Conservation (phyloP, 2,329 filamentous ascomycete species). For the Phaeosphaeriaceae sp. region DNA sequence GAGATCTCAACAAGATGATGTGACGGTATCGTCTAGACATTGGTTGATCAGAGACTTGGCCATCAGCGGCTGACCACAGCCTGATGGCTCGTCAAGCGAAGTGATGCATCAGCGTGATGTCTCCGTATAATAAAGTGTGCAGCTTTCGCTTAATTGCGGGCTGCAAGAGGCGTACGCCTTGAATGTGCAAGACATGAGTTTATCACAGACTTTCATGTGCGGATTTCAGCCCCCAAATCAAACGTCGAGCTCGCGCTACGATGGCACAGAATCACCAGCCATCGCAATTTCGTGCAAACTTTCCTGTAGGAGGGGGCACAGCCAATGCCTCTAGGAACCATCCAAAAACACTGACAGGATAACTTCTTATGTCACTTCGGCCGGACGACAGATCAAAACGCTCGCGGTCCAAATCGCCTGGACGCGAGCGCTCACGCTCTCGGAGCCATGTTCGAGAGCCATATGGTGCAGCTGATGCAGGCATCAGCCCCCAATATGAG, state of each 20-base stretch:
- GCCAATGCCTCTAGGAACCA: not conserved
- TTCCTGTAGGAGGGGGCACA: not conserved
- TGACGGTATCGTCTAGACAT: not conserved
- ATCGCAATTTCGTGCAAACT: constrained; percentile 19
- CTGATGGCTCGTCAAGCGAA: not conserved
- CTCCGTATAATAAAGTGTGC: not conserved
- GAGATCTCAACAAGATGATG: constrained; percentile 1
- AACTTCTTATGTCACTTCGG: constrained; percentile 47
- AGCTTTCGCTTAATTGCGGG: not conserved
- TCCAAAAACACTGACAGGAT: not conserved
- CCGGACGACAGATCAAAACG: constrained; percentile 51
- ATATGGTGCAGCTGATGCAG: constrained; percentile 36
- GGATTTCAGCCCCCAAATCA: constrained; percentile 19
- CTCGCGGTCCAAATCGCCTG: constrained; percentile 52
- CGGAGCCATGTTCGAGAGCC: constrained; percentile 48
- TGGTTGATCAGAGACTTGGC: not conserved
- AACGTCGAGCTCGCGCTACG: constrained; percentile 5
- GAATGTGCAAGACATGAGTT: not conserved
- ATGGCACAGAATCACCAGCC: constrained; percentile 21
- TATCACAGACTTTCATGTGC: not conserved
- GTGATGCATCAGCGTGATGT: not conserved
- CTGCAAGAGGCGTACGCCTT: not conserved
- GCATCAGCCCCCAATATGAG: constrained; percentile 48
- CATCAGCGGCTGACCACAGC: not conserved
- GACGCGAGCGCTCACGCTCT: constrained; percentile 48